Evolutionary conservation across 1,139 yeast species (phyloP).

Genomic region (Spathaspora sp.): DNA sequence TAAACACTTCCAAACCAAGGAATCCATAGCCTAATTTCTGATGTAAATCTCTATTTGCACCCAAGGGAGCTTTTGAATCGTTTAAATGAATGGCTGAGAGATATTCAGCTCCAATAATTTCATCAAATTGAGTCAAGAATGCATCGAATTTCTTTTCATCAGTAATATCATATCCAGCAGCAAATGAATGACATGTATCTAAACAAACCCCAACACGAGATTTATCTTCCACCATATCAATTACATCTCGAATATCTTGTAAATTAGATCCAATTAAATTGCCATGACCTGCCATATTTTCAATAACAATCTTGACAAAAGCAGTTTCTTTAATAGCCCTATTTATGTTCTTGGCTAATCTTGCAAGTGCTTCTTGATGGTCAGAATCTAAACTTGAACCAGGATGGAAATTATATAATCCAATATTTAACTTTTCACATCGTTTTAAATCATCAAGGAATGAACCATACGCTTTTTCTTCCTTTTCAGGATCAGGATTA

Average conservation of each 20-base stretch:
- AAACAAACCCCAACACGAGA: slow-evolving; percentile 87
- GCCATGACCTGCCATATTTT: slow-evolving; percentile 98
- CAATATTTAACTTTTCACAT: slow-evolving; percentile 83
- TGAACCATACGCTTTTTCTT: slow-evolving; percentile 71
- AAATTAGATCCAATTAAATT: slow-evolving; percentile 81
- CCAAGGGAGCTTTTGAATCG: slow-evolving; percentile 92
- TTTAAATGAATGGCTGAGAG: slow-evolving; percentile 82
- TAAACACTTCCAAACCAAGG: slow-evolving; percentile 79
- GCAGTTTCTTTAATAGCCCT: slow-evolving; percentile 69
- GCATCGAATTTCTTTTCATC: slow-evolving; percentile 52
- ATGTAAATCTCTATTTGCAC: slow-evolving; percentile 88
- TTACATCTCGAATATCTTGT: slow-evolving; percentile 73
- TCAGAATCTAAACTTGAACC: slow-evolving; percentile 84
- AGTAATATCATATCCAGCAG: slow-evolving; percentile 89
- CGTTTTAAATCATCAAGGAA: slow-evolving; percentile 83
- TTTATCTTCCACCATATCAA: slow-evolving; percentile 74
- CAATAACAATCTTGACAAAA: slow-evolving; percentile 85
- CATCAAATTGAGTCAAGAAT: slow-evolving; percentile 78
- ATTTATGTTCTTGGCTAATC: slow-evolving; percentile 78
- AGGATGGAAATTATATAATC: slow-evolving; percentile 91
- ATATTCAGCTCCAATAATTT: slow-evolving; percentile 69
- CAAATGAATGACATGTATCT: slow-evolving; percentile 93
- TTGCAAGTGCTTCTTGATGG: slow-evolving; percentile 59
- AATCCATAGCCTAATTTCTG: slow-evolving; percentile 89
- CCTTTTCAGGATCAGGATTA: slow-evolving; percentile 82